These are phyloP conservation scores for Mycena polygramma DNA, from an alignment of 768 basidiomycete species.

Conservation along the genomic window DNA sequence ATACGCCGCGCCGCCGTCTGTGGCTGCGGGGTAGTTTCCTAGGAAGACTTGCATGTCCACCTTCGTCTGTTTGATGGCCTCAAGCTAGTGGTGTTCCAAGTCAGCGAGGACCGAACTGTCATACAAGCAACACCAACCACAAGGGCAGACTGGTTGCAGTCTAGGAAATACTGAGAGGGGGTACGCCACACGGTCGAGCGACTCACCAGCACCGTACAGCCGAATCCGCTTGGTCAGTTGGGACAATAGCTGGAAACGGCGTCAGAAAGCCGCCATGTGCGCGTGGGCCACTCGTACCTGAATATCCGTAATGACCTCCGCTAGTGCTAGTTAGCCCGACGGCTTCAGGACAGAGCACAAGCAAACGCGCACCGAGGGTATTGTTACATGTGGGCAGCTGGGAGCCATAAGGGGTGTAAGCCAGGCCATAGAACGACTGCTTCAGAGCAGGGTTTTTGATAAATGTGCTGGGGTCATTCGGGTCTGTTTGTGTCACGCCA, in stretches of 20 bases:
- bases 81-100: slow-evolving; percentile 59
- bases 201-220: slow-evolving; percentile 76
- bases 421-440: slow-evolving; percentile 87
- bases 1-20: slow-evolving; percentile 79
- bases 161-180: slow-evolving; percentile 41
- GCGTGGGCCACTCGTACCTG: slow-evolving; percentile 60
- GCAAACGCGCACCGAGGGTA: slow-evolving; percentile 50
- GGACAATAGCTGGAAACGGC: slow-evolving; percentile 71
- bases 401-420: slow-evolving; percentile 85
- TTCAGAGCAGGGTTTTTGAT: slow-evolving; percentile 75
- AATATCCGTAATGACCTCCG: slow-evolving; percentile 75
- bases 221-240: slow-evolving; percentile 88
- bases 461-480: slow-evolving; percentile 83
- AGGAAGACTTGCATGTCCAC: slow-evolving; percentile 87
- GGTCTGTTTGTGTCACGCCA: slow-evolving; percentile 54
- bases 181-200: neutral
- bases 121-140: slow-evolving; percentile 60
- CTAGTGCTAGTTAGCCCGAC: slow-evolving; percentile 41
- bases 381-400: slow-evolving; percentile 80
- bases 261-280: slow-evolving; percentile 20
- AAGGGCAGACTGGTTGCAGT: slow-evolving; percentile 86
- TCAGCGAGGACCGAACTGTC: neutral
- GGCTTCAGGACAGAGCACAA: neutral
- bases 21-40: slow-evolving; percentile 74
- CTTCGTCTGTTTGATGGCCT: slow-evolving; percentile 92